These are phyloP conservation scores for Neoboletus subvelutipes DNA, from an alignment of 768 basidiomycete genomes.

Conservation along the genomic window DNA sequence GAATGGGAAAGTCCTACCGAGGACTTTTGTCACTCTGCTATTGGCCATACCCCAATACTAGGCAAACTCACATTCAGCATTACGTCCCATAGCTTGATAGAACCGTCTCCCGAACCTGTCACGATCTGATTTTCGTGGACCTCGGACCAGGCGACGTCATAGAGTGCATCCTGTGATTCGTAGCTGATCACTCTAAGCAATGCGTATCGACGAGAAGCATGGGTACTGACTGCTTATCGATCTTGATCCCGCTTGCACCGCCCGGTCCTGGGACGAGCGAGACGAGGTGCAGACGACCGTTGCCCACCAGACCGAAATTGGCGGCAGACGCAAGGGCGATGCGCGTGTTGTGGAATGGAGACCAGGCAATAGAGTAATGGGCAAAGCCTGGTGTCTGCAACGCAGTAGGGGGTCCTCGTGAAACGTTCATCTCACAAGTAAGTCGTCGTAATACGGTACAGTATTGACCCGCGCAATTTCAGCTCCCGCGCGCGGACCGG, in stretches of 20 bases:
- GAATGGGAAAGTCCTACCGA: slow-evolving; percentile 80
- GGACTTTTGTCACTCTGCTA: slow-evolving; percentile 33
- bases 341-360: slow-evolving; percentile 75
- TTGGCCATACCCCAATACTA: slow-evolving; percentile 2
- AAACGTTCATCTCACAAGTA: slow-evolving; percentile 33
- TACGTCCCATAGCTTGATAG: slow-evolving; percentile 87
- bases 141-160: slow-evolving; percentile 95
- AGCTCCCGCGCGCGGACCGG: not conserved
- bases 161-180: slow-evolving; percentile 87
- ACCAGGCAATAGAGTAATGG: slow-evolving; percentile 81
- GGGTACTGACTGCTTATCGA: slow-evolving; percentile 68
- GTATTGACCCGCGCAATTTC: not conserved
- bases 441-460: not conserved
- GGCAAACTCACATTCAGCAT: slow-evolving; percentile 65
- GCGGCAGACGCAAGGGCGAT: slow-evolving; percentile 82
- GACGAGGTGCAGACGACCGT: slow-evolving; percentile 79
- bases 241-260: slow-evolving; percentile 42
- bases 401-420: slow-evolving; percentile 42
- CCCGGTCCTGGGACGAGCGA: slow-evolving; percentile 50
- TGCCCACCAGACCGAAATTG: slow-evolving; percentile 94
- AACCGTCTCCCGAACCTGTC: slow-evolving; percentile 87
- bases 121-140: slow-evolving; percentile 91
- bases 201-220: not conserved
- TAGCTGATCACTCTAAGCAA: slow-evolving; percentile 49
- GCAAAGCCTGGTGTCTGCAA: slow-evolving; percentile 81